Conservation (phyloP, 2,329 filamentous ascomycete genomes). For the Ustilaginoidea virens region DNA sequence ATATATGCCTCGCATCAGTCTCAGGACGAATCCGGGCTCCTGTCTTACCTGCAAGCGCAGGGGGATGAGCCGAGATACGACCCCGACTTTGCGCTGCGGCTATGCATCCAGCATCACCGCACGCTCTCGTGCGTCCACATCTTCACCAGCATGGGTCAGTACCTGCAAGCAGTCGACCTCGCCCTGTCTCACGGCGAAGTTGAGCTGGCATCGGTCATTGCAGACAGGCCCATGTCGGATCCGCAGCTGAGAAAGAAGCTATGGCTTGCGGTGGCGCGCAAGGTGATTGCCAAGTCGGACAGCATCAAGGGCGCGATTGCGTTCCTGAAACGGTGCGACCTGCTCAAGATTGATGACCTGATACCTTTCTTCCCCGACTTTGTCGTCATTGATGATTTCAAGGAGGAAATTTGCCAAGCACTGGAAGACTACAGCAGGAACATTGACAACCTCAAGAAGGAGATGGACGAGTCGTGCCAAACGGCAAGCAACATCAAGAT, state of each 20-base stretch:
- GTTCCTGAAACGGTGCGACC: slow-evolving; percentile 79
- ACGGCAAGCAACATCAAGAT: slow-evolving; percentile 84
- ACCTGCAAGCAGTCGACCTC: slow-evolving; percentile 81
- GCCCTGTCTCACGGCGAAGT: slow-evolving; percentile 81
- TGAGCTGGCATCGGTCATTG: slow-evolving; percentile 77
- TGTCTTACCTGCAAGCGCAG: slow-evolving; percentile 83
- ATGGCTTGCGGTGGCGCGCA: slow-evolving; percentile 89
- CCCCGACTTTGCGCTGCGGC: slow-evolving; percentile 84
- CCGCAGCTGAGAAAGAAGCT: slow-evolving; percentile 76
- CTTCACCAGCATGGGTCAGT: slow-evolving; percentile 92
- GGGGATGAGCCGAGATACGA: slow-evolving; percentile 79
- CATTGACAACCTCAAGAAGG: slow-evolving; percentile 74
- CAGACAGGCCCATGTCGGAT: slow-evolving; percentile 69
- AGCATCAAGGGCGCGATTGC: slow-evolving; percentile 90
- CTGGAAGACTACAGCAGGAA: slow-evolving; percentile 86
- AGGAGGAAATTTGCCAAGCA: slow-evolving; percentile 89
- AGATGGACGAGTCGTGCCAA: slow-evolving; percentile 88
- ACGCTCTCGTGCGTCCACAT: slow-evolving; percentile 94
- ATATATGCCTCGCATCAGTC: slow-evolving; percentile 83
- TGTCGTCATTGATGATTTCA: slow-evolving; percentile 97
- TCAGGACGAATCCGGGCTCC: slow-evolving; percentile 67
- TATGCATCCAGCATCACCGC: slow-evolving; percentile 88
- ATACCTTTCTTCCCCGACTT: slow-evolving; percentile 99
- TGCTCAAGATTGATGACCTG: slow-evolving; percentile 87
- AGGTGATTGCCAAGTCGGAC: slow-evolving; percentile 73